Evolutionary conservation across 257 asterid species (phyloP).

Genomic region (Solanum pimpinellifolium): DNA sequence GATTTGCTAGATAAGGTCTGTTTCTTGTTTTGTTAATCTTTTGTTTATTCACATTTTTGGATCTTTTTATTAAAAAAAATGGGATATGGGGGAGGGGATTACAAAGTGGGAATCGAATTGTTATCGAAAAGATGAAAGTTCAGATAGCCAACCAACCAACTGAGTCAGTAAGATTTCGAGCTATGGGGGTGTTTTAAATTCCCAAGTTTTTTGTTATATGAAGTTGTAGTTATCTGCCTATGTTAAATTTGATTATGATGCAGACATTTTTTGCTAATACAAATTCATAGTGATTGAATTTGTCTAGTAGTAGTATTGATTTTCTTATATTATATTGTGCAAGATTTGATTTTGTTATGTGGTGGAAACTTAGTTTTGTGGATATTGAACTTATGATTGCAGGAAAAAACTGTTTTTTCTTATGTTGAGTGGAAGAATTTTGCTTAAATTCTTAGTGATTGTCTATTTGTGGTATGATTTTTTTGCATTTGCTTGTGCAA

Average conservation of each 20-base stretch:
- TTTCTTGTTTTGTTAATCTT: neutral
- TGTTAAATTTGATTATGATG: neutral
- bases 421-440: slow-evolving; percentile 43
- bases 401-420: slow-evolving; percentile 8
- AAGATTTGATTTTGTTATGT: neutral
- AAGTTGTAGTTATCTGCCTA: slow-evolving; percentile 1
- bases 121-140: neutral
- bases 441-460: neutral
- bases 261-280: neutral
- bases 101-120: neutral
- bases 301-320: neutral
- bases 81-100: neutral
- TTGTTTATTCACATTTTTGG: slow-evolving; percentile 18
- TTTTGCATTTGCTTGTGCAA: neutral
- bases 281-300: neutral
- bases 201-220: slow-evolving; percentile 1
- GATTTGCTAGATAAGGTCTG: slow-evolving; percentile 64
- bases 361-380: neutral
- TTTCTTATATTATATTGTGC: neutral
- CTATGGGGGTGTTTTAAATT: neutral
- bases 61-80: slow-evolving; percentile 11
- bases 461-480: neutral
- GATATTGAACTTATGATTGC: slow-evolving; percentile 5
- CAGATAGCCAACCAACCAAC: neutral
- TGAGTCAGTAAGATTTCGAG: neutral